A percentile compares a stretch with the other conserved stretches of the same genome.
These are phyloP conservation scores for Ustilaginoidea virens DNA, from an alignment of 2,329 filamentous ascomycete species.

Conservation along the genomic window DNA sequence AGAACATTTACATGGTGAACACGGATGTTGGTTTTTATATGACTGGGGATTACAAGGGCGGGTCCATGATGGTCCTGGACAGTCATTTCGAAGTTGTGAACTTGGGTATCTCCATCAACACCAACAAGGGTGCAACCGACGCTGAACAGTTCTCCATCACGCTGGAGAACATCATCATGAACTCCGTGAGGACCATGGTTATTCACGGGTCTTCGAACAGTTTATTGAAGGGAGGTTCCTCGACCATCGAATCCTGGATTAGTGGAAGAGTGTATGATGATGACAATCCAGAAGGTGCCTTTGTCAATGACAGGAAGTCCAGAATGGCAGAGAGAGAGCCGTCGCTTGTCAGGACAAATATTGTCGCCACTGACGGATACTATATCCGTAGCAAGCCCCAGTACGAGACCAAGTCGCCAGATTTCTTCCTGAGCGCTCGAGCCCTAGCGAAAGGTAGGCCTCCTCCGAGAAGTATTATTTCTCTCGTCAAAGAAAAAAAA, in stretches of 20 bases:
- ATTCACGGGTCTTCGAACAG: constrained; percentile 36
- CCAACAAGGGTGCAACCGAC: constrained; percentile 53
- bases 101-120: constrained; percentile 52
- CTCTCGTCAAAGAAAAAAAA: background rate
- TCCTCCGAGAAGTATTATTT: background rate
- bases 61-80: constrained; percentile 72
- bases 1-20: constrained; percentile 58
- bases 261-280: constrained; percentile 59
- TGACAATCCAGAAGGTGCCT: background rate
- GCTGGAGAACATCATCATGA: constrained; percentile 81
- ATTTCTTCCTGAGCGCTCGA: background rate
- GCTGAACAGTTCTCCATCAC: constrained; percentile 40
- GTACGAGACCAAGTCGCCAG: constrained; percentile 38
- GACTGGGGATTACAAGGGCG: constrained; percentile 59
- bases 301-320: constrained; percentile 21
- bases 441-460: background rate
- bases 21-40: constrained; percentile 64
- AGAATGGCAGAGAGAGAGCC: constrained; percentile 47
- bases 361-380: constrained; percentile 43
- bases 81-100: constrained; percentile 61
- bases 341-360: constrained; percentile 41
- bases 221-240: constrained; percentile 52
- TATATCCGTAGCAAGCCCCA: constrained; percentile 54
- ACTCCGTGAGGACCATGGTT: constrained; percentile 49
- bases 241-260: constrained; percentile 54